phyloP scores from a whole-genome alignment of 208 protist genomes.

The Acanthamoeba healyi region DNA sequence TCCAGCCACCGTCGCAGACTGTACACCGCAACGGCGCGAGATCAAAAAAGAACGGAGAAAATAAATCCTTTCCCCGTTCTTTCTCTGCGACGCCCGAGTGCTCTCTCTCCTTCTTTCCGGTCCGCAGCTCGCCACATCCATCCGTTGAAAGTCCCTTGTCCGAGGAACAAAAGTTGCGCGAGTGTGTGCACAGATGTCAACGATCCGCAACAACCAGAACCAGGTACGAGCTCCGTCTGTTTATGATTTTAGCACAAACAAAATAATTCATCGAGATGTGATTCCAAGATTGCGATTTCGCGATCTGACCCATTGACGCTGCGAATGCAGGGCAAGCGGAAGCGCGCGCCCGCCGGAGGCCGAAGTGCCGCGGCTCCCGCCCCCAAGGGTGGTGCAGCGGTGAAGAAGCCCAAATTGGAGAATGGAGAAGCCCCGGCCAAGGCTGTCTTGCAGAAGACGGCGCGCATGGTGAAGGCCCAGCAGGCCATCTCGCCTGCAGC shows the following conservation, averaged over 20 bases:
- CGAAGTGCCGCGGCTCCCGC: too few relatives aligned
- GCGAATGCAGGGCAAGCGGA: background rate
- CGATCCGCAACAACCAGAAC: background rate
- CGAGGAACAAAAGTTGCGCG: too few relatives aligned
- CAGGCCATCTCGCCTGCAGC: background rate
- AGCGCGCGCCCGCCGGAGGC: background rate
- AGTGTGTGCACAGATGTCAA: background rate
- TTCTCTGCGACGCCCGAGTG: background rate
- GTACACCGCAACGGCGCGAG: background rate
- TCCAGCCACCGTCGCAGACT: too few relatives aligned
- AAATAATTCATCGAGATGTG: too few relatives aligned
- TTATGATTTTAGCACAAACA: background rate
- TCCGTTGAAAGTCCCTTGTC: background rate
- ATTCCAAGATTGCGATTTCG: too few relatives aligned
- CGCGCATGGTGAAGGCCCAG: background rate
- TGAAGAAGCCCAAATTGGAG: conserved; percentile 19
- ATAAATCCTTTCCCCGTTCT: background rate
- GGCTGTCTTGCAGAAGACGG: background rate
- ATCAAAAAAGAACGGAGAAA: background rate
- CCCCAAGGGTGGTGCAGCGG: background rate
- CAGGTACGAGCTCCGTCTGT: background rate
- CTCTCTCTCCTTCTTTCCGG: background rate
- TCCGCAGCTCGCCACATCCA: background rate
- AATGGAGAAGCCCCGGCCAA: background rate
- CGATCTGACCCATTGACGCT: too few relatives aligned